These are phyloP conservation scores for Postia placenta DNA, from an alignment of 768 basidiomycete species.

Conservation along the genomic window DNA sequence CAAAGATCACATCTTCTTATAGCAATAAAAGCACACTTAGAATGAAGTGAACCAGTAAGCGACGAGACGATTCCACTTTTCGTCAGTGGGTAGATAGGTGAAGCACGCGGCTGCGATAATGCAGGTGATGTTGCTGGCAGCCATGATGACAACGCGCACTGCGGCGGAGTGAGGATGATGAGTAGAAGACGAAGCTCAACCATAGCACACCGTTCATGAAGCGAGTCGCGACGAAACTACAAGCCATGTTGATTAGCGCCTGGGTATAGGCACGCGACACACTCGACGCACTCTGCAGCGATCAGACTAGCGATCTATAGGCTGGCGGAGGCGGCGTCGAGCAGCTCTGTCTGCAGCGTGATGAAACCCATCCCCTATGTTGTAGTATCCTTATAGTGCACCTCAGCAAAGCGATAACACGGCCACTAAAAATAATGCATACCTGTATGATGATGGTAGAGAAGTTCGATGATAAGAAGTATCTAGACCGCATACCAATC, in stretches of 20 bases:
- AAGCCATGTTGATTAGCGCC: no score
- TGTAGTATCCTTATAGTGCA: neutral
- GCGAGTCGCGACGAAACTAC: constrained; percentile 11
- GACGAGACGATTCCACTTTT: constrained; percentile 26
- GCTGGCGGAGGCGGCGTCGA: constrained; percentile 10
- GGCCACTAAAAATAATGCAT: neutral
- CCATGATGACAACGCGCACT: constrained; percentile 12
- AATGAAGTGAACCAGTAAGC: constrained; percentile 27
- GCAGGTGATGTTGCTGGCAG: constrained; percentile 24
- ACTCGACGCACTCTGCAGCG: constrained; percentile 10
- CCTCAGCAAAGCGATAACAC: neutral
- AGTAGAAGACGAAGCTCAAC: no score
- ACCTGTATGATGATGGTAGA: constrained; percentile 11
- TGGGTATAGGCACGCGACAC: no score
- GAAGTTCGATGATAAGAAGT: constrained; percentile 14
- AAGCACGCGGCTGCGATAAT: constrained; percentile 26
- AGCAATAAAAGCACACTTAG: constrained; percentile 7
- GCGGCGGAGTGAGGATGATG: no score
- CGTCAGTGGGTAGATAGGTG: constrained; percentile 22
- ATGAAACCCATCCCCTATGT: constrained; percentile 14
- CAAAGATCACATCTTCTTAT: neutral
- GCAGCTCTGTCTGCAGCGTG: constrained; percentile 13
- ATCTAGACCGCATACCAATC: constrained; percentile 10
- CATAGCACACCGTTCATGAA: constrained; percentile 15
- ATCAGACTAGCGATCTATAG: constrained; percentile 13